Base-by-base conservation (phyloP, 2,329 filamentous ascomycete genomes). In the Nakataea oryzae region DNA sequence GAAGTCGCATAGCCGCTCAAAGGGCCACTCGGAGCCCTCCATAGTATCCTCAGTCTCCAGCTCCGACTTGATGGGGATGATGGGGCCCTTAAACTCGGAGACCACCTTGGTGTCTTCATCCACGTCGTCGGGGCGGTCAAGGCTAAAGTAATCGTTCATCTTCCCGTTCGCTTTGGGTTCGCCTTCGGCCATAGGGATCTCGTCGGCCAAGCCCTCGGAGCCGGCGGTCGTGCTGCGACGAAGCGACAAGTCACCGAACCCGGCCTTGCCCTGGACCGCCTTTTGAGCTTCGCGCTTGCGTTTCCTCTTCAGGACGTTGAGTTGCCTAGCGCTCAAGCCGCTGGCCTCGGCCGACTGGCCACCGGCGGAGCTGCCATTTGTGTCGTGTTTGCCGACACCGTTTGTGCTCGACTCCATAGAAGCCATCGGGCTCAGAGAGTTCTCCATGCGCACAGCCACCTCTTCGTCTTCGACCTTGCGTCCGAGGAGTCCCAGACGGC, bases 291-390 rank as follows among this genome's bases (percentile, higher is more conserved):
- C 91, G 68, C 89, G 86, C 75, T 97, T 99, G 56, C 92, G 86
- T 72, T 97, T 97, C 56, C 95, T 86, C 74, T 97, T 97, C 12
- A 99, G 78, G 61, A 95, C 91, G 70, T 99, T 99, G 26, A 97
- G 84, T 70, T 99, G 95, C 55, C 95, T 86, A 64, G 95, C 93
- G 76, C 95, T 97, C 60, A 99, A 80, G 3, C 86, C 86, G 4
- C 83, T 75, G 69, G 91, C 89, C 65, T 91, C 89, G 2, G 67
- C 62, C 77, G 78, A 27, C 71, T 70, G 58, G 60, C 70, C 71
- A 57, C 73, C 65, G 56, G 63, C 66, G 30, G 65, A 61, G n/a
- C 73, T 71, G 17, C 73, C 72, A 50, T 74, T 73, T 47, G 66
- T 61, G 54, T 61, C 61, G 13, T 60, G 27, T 55, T 56, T 59